Conservation (phyloP, 108 stramenopile genomes). For the Discostella stelligeroides region DNA sequence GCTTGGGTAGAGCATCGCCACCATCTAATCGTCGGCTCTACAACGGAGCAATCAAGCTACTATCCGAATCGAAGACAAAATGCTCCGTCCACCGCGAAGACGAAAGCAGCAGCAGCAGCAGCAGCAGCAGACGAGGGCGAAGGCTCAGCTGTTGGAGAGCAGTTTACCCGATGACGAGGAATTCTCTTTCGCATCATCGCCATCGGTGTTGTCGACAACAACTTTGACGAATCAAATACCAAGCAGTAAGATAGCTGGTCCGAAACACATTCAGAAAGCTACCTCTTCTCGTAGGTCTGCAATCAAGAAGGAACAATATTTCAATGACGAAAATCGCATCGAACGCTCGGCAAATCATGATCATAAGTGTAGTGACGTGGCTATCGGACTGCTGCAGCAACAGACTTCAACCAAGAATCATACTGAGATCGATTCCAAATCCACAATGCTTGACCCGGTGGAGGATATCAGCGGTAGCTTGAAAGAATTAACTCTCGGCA, state of each 20-base stretch:
- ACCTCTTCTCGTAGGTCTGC: not conserved
- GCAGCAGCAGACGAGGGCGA: not conserved
- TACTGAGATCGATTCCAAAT: not conserved
- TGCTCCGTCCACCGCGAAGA: slow-evolving; percentile 3
- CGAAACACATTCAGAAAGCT: not conserved
- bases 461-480: slow-evolving; percentile 14
- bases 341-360: too few species aligned
- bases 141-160: not conserved
- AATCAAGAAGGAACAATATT: not conserved
- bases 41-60: not conserved
- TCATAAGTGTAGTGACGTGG: not conserved
- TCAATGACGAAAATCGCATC: not conserved
- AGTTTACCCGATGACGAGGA: slow-evolving; percentile 3
- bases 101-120: slow-evolving; percentile 11
- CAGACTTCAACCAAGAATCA: not conserved
- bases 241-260: not conserved
- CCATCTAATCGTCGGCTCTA: not conserved
- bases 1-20: not conserved
- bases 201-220: not conserved
- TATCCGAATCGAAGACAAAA: not conserved
- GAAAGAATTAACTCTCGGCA: slow-evolving; percentile 13
- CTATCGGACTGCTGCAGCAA: not conserved
- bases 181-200: not conserved
- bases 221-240: not conserved
- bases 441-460: not conserved